These are phyloP conservation scores for Termitomyces sp. DNA, from an alignment of 768 basidiomycete species.

Conservation along the genomic window DNA sequence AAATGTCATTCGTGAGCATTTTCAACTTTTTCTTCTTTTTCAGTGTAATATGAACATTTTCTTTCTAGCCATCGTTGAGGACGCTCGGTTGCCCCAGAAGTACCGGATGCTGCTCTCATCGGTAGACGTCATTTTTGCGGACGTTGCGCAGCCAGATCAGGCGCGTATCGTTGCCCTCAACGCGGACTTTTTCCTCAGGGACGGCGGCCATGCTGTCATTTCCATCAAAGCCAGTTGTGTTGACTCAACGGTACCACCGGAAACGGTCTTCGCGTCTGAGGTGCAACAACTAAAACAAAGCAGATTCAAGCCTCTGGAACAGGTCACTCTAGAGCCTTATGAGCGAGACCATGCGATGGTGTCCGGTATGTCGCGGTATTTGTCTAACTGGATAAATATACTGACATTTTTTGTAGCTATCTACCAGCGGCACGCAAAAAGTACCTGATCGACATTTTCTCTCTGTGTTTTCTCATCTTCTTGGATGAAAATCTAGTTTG, in stretches of 20 bases:
- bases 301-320: slow-evolving; percentile 92
- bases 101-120: slow-evolving; percentile 96
- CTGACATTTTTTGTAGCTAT: slow-evolving; percentile 19
- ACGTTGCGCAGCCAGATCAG: slow-evolving; percentile 98
- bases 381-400: too few species aligned
- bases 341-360: slow-evolving; percentile 93
- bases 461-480: slow-evolving; percentile 3
- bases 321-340: slow-evolving; percentile 93
- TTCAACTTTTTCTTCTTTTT: neutral
- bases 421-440: slow-evolving; percentile 27
- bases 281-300: slow-evolving; percentile 74
- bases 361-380: slow-evolving; percentile 49
- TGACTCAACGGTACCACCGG: slow-evolving; percentile 91
- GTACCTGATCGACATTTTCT: slow-evolving; percentile 15
- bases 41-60: neutral
- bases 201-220: slow-evolving; percentile 88
- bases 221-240: slow-evolving; percentile 99
- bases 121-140: slow-evolving; percentile 97
- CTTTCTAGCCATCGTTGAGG: slow-evolving; percentile 85
- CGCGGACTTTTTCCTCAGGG: slow-evolving; percentile 94
- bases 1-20: slow-evolving; percentile 89
- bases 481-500: slow-evolving; percentile 15
- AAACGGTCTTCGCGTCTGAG: slow-evolving; percentile 86
- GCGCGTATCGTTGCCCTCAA: slow-evolving; percentile 94
- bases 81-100: slow-evolving; percentile 93